Percentiles rank a stretch among this genome's conserved stretches.
Conservation (phyloP, 495 filamentous ascomycete species). For the Talaromyces trachyspermus region DNA sequence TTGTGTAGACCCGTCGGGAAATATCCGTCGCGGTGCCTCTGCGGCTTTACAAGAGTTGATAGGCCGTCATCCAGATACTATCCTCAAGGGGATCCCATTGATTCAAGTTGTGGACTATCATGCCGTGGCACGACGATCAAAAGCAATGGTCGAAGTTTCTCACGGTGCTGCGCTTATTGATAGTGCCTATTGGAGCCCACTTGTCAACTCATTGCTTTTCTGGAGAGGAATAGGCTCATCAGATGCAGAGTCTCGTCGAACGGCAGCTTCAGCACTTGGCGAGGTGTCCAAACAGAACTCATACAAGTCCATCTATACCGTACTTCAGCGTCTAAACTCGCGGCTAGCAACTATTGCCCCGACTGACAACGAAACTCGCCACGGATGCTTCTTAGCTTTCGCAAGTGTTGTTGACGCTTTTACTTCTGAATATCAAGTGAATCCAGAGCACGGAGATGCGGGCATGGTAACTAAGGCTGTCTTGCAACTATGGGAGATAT, state of each 20-base stretch:
- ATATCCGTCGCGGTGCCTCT: slow-evolving; percentile 84
- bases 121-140: slow-evolving; percentile 75
- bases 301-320: slow-evolving; percentile 24
- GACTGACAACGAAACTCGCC: slow-evolving; percentile 58
- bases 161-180: slow-evolving; percentile 56
- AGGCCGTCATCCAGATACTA: slow-evolving; percentile 80
- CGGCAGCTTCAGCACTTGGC: slow-evolving; percentile 64
- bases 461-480: slow-evolving; percentile 11
- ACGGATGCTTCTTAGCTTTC: slow-evolving; percentile 59
- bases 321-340: slow-evolving; percentile 33
- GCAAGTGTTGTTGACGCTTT: slow-evolving; percentile 36
- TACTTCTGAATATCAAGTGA: not conserved
- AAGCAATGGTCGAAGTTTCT: slow-evolving; percentile 72
- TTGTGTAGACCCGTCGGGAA: slow-evolving; percentile 82
- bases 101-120: slow-evolving; percentile 92
- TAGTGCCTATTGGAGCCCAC: slow-evolving; percentile 58
- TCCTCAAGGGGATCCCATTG: slow-evolving; percentile 70
- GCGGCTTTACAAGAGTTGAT: slow-evolving; percentile 92
- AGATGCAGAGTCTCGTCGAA: slow-evolving; percentile 63
- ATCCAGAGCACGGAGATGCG: not conserved
- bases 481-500: slow-evolving; percentile 32
- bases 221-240: slow-evolving; percentile 82
- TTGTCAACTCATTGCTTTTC: slow-evolving; percentile 63
- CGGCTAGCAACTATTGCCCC: slow-evolving; percentile 41
- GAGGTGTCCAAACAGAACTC: slow-evolving; percentile 36